phyloP scores from a whole-genome alignment of 257 asterid species.

The Penstemon davidsonii region DNA sequence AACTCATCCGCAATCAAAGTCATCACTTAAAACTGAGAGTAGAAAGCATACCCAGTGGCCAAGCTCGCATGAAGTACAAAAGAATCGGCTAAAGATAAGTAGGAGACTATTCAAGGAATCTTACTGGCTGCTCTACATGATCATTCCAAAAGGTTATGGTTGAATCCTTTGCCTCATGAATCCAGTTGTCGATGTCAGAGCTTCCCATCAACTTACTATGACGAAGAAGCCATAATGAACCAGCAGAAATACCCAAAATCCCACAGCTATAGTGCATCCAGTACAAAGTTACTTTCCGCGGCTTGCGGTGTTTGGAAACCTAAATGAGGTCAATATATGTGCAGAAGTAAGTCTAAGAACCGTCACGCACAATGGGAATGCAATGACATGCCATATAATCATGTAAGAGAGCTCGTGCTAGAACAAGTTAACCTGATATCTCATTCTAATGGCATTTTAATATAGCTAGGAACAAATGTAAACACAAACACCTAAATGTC shows the following conservation, averaged over 20 bases:
- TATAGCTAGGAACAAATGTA: conserved; percentile 6
- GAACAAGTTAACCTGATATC: conserved; percentile 25
- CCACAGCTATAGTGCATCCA: conserved; percentile 94
- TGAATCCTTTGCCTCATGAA: conserved; percentile 83
- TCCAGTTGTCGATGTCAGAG: conserved; percentile 95
- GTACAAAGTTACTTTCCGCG: conserved; percentile 67
- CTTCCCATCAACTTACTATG: conserved; percentile 96
- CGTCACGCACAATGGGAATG: conserved; percentile 8
- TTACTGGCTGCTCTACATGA: conserved; percentile 98
- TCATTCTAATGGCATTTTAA: conserved; percentile 5
- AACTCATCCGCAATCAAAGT: conserved; percentile 18
- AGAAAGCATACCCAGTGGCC: conserved; percentile 20
- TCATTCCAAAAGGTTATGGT: conserved; percentile 81
- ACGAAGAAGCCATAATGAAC: conserved; percentile 95
- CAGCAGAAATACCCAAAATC: conserved; percentile 65
- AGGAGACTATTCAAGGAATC: conserved; percentile 31
- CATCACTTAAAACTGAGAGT: conserved; percentile 11
- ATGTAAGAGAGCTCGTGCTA: conserved; percentile 16
- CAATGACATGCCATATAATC: conserved; percentile 11
- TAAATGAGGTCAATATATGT: conserved; percentile 36
- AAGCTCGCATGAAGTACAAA: conserved; percentile 20
- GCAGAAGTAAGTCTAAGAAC: conserved; percentile 21
- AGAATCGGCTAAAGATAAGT: background rate
- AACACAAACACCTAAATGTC: conserved; percentile 3
- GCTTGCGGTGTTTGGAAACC: conserved; percentile 84